Percentiles rank a stretch among this genome's conserved stretches.
phyloP scores from a whole-genome alignment of 2,329 filamentous ascomycete genomes.

The Cladophialophora chaetospira region DNA sequence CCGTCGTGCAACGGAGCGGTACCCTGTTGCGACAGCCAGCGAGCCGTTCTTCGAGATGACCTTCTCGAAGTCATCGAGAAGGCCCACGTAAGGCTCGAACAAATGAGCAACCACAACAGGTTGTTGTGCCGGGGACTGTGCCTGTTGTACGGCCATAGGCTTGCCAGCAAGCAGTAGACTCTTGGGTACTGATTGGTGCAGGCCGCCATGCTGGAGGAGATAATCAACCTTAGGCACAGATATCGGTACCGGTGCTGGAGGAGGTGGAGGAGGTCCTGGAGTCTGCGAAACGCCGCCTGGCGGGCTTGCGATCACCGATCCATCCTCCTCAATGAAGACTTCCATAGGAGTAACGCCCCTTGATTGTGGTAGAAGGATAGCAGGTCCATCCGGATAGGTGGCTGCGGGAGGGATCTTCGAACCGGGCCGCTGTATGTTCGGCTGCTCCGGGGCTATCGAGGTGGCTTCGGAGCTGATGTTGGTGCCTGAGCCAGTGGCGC shows the following conservation, averaged over 20 bases:
- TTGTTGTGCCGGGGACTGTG: constrained; percentile 65
- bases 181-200: constrained; percentile 70
- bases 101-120: constrained; percentile 69
- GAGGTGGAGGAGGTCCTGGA: constrained; percentile 69
- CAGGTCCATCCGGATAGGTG: constrained; percentile 5
- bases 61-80: constrained; percentile 81
- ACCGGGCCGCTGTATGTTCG: constrained; percentile 34
- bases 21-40: constrained; percentile 90
- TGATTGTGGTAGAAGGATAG: constrained; percentile 13
- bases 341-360: constrained; percentile 40
- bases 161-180: constrained; percentile 62
- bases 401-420: constrained; percentile 27
- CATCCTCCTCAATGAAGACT: constrained; percentile 39
- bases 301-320: constrained; percentile 29
- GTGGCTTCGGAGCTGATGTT: constrained; percentile 46
- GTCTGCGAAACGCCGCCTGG: constrained; percentile 42
- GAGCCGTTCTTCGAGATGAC: constrained; percentile 85
- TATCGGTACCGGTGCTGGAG: constrained; percentile 65
- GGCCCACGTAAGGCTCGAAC: constrained; percentile 78
- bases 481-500: constrained; percentile 37
- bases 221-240: constrained; percentile 87
- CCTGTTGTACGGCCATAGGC: constrained; percentile 39
- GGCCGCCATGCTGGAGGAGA: constrained; percentile 82
- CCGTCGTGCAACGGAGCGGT: constrained; percentile 87
- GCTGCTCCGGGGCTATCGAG: constrained; percentile 48